phyloP scores from a whole-genome alignment of 164 flowering plant genomes.

The Taxillus chinensis region DNA sequence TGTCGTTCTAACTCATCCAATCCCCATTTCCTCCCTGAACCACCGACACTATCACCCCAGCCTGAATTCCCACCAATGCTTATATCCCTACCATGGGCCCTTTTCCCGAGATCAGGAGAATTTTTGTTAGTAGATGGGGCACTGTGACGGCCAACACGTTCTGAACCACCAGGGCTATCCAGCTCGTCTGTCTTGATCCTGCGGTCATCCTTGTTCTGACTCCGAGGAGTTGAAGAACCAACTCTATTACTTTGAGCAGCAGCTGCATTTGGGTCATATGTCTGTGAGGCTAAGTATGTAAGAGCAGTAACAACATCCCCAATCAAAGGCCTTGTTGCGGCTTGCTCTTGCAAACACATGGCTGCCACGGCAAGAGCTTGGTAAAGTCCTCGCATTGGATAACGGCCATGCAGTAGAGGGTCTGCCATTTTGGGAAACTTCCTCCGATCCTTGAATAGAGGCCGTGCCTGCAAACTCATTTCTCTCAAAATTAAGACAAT shows the following conservation, averaged over 20 bases:
- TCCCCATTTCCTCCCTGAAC: slow-evolving; percentile 66
- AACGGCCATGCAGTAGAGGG: slow-evolving; percentile 70
- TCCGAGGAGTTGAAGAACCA: slow-evolving; percentile 51
- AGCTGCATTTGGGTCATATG: slow-evolving; percentile 60
- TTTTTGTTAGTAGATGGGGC: slow-evolving; percentile 50
- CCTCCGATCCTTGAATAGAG: slow-evolving; percentile 82
- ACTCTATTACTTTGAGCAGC: slow-evolving; percentile 33
- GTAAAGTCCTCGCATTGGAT: slow-evolving; percentile 84
- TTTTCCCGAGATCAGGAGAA: slow-evolving; percentile 59
- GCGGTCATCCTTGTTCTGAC: slow-evolving; percentile 39
- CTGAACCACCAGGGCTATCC: slow-evolving; percentile 35
- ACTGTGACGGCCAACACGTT: slow-evolving; percentile 30
- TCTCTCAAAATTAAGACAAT: slow-evolving; percentile 1
- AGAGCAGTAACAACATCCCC: slow-evolving; percentile 95
- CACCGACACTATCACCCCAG: slow-evolving; percentile 47
- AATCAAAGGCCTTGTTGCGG: slow-evolving; percentile 84
- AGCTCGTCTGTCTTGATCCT: slow-evolving; percentile 30
- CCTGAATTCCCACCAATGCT: slow-evolving; percentile 35
- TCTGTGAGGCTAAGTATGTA: slow-evolving; percentile 81
- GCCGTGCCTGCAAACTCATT: slow-evolving; percentile 60
- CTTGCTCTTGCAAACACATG: slow-evolving; percentile 95
- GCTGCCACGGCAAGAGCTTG: slow-evolving; percentile 93
- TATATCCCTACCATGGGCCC: slow-evolving; percentile 31
- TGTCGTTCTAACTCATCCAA: slow-evolving; percentile 49
- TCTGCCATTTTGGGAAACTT: slow-evolving; percentile 93